phyloP scores from a whole-genome alignment of 2,329 filamentous ascomycete species.

The Penicillium sp. region DNA sequence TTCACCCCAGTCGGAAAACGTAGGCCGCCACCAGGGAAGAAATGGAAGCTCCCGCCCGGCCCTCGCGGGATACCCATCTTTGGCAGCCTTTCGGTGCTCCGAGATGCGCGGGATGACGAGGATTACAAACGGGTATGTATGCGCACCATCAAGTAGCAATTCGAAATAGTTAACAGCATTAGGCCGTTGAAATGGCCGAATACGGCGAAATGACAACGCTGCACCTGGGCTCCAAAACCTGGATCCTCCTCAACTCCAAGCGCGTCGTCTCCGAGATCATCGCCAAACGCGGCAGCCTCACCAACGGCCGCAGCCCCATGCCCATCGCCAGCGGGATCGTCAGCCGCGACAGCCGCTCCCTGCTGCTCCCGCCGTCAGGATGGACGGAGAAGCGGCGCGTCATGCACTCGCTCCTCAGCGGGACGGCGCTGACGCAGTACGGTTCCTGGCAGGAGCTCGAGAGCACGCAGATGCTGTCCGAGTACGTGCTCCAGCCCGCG shows the following conservation, averaged over 20 bases:
- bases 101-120: not conserved
- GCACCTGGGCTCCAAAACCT: slow-evolving; percentile 44
- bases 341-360: slow-evolving; percentile 37
- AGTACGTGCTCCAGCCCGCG: slow-evolving; percentile 39
- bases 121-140: not conserved
- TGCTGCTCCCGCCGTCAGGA: slow-evolving; percentile 38
- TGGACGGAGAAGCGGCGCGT: slow-evolving; percentile 47
- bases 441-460: slow-evolving; percentile 43
- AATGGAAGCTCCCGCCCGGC: slow-evolving; percentile 27
- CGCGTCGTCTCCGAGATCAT: slow-evolving; percentile 49
- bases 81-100: not conserved
- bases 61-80: not conserved
- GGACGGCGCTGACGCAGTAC: slow-evolving; percentile 40
- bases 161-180: not conserved
- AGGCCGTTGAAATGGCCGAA: slow-evolving; percentile 17
- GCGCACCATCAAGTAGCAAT: too few relatives aligned
- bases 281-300: slow-evolving; percentile 40
- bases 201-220: slow-evolving; percentile 41
- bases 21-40: slow-evolving; percentile 18
- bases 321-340: slow-evolving; percentile 46
- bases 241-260: slow-evolving; percentile 49
- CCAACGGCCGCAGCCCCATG: slow-evolving; percentile 39
- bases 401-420: slow-evolving; percentile 47
- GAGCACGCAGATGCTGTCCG: slow-evolving; percentile 42
- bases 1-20: slow-evolving; percentile 23